Evolutionary conservation across 2,329 filamentous ascomycete genomes (phyloP).

Genomic region (Ceratocystiopsis sp.): DNA sequence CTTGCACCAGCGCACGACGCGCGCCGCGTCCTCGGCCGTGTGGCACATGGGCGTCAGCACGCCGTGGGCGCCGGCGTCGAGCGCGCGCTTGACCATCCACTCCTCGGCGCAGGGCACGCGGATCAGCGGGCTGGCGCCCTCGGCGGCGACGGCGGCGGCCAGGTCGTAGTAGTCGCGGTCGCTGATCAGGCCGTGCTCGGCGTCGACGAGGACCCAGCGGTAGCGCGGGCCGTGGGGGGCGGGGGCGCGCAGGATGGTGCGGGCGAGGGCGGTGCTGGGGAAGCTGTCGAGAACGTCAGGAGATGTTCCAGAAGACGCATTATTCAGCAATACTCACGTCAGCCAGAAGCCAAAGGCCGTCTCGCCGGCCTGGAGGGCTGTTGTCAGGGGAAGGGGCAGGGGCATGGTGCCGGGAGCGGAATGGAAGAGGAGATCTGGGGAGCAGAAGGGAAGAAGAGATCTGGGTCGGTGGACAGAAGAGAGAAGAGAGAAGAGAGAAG

Average conservation of each 20-base stretch:
- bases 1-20: constrained; percentile 10
- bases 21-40: constrained; percentile 10
- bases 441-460: no score
- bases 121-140: constrained; percentile 23
- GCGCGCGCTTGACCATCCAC: constrained; percentile 45
- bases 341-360: constrained; percentile 10
- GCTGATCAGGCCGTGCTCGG: constrained; percentile 21
- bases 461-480: neutral
- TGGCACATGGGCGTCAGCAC: constrained; percentile 30
- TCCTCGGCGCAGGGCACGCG: constrained; percentile 37
- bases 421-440: no score
- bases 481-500: neutral
- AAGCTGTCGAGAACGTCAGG: no score
- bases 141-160: constrained; percentile 19
- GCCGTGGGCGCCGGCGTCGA: constrained; percentile 42
- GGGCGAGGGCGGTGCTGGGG: constrained; percentile 7
- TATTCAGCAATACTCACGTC: no score
- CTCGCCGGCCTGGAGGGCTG: neutral
- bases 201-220: constrained; percentile 21
- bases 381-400: neutral
- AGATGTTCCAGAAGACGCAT: no score
- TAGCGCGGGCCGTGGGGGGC: constrained; percentile 1
- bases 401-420: neutral
- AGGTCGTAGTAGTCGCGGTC: constrained; percentile 20
- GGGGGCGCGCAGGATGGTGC: constrained; percentile 8